Percentiles rank a stretch among this genome's conserved stretches.
phyloP scores from a whole-genome alignment of 345 rosid genomes.

The Trapa bicornis region DNA sequence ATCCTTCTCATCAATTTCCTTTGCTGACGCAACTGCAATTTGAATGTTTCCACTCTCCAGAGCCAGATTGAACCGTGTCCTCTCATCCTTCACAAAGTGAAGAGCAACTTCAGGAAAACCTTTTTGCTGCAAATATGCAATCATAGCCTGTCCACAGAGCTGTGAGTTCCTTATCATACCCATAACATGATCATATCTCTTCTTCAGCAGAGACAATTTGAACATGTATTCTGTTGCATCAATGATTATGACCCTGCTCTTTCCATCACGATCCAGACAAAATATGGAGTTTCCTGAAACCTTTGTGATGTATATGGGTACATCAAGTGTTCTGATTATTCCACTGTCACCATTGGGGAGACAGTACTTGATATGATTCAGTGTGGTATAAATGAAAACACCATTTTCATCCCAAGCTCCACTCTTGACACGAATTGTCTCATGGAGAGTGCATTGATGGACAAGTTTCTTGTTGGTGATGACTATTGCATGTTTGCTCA shows the following conservation, averaged over 20 bases:
- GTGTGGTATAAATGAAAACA: constrained; percentile 78
- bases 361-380: constrained; percentile 86
- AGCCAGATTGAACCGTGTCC: constrained; percentile 87
- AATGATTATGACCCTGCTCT: constrained; percentile 47
- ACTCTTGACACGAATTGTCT: constrained; percentile 84
- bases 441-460: constrained; percentile 80
- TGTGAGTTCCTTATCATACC: constrained; percentile 89
- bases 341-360: constrained; percentile 93
- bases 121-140: constrained; percentile 90
- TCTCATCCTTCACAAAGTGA: constrained; percentile 92
- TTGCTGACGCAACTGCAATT: constrained; percentile 95
- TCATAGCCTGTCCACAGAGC: constrained; percentile 96
- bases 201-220: constrained; percentile 65
- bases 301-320: constrained; percentile 74
- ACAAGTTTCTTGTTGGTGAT: constrained; percentile 77
- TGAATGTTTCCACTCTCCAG: constrained; percentile 92
- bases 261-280: constrained; percentile 85
- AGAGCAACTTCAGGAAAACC: constrained; percentile 98
- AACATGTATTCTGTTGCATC: constrained; percentile 86
- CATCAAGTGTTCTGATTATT: constrained; percentile 71
- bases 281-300: constrained; percentile 55
- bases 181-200: constrained; percentile 85
- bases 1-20: constrained; percentile 89
- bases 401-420: constrained; percentile 97
- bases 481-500: constrained; percentile 83